Evolutionary conservation across 345 rosid species (phyloP).

Genomic region (Citrus mangshanensis): DNA sequence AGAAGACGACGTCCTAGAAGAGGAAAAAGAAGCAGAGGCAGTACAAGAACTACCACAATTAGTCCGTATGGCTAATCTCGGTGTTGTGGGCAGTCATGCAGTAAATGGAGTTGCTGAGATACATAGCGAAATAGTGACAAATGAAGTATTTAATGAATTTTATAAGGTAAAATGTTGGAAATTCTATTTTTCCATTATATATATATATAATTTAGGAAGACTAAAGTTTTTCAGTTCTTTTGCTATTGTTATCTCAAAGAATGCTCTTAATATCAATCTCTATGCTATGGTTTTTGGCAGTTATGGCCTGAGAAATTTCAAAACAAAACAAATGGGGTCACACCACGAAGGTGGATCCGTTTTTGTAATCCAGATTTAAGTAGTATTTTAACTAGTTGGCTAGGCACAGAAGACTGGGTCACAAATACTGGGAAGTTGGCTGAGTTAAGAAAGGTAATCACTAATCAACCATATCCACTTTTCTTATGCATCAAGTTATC

Average conservation of each 20-base stretch:
- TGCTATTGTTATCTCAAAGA: not conserved
- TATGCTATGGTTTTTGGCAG: slow-evolving; percentile 36
- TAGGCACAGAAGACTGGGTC: slow-evolving; percentile 74
- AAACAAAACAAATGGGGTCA: slow-evolving; percentile 82
- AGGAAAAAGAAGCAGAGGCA: slow-evolving; percentile 37
- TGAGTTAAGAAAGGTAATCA: slow-evolving; percentile 49
- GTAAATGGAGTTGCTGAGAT: slow-evolving; percentile 85
- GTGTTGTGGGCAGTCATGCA: slow-evolving; percentile 61
- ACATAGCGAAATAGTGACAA: slow-evolving; percentile 73
- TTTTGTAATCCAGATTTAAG: slow-evolving; percentile 74
- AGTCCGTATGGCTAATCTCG: slow-evolving; percentile 73
- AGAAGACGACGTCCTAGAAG: slow-evolving; percentile 24
- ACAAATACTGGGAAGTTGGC: slow-evolving; percentile 59
- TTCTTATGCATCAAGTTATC: not conserved
- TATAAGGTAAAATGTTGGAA: slow-evolving; percentile 39
- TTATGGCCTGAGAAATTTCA: slow-evolving; percentile 75
- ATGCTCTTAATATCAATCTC: slow-evolving; percentile 3
- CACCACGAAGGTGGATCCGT: slow-evolving; percentile 76
- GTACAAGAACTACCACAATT: slow-evolving; percentile 40
- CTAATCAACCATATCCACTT: slow-evolving; percentile 20
- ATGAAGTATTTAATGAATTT: slow-evolving; percentile 67
- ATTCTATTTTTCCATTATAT: not conserved
- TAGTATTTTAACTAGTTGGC: slow-evolving; percentile 62
- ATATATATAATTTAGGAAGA: too few relatives aligned
- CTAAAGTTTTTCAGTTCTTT: not conserved